Evolutionary conservation across 139 green algal species (phyloP).

Genomic region (Chlamydomonas incerta): DNA sequence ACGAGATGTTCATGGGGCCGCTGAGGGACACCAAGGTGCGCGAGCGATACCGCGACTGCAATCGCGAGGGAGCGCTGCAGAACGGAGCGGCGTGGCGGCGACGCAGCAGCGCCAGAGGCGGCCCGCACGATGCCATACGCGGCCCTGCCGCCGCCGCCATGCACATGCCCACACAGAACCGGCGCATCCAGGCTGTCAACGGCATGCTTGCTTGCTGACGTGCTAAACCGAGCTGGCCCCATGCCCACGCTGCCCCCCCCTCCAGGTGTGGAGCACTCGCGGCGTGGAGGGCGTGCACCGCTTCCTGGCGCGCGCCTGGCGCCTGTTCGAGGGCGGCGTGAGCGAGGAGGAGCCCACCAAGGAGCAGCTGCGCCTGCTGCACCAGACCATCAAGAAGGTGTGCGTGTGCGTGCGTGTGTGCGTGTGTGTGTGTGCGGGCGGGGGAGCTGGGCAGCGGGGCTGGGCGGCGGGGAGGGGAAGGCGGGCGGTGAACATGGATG

Average conservation of each 20-base stretch:
- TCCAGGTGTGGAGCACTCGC: slow-evolving; percentile 89
- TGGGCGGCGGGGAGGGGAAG: too few relatives aligned
- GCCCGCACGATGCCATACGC: too few relatives aligned
- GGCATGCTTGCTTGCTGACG: too few relatives aligned
- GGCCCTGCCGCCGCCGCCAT: too few relatives aligned
- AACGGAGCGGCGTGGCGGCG: too few relatives aligned
- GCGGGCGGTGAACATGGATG: too few relatives aligned
- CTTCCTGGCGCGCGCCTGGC: slow-evolving; percentile 93
- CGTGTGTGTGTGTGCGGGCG: not conserved
- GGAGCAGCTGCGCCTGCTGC: slow-evolving; percentile 89
- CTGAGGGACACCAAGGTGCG: slow-evolving; percentile 94
- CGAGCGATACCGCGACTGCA: too few relatives aligned
- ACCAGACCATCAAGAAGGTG: slow-evolving; percentile 94
- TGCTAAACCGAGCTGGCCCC: too few relatives aligned
- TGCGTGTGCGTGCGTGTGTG: not conserved
- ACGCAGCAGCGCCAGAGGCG: too few relatives aligned
- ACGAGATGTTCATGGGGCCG: slow-evolving; percentile 99
- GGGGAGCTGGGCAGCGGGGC: not conserved
- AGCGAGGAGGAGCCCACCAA: slow-evolving; percentile 67
- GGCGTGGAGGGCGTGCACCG: slow-evolving; percentile 97
- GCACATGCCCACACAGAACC: too few relatives aligned
- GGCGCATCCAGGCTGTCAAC: too few relatives aligned
- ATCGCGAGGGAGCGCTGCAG: too few relatives aligned
- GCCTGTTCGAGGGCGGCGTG: slow-evolving; percentile 76
- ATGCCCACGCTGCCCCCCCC: not conserved